A percentile compares a stretch with the other conserved stretches of the same genome.
Conservation (phyloP, 257 asterid species). For the Craterostigma plantagineum region DNA sequence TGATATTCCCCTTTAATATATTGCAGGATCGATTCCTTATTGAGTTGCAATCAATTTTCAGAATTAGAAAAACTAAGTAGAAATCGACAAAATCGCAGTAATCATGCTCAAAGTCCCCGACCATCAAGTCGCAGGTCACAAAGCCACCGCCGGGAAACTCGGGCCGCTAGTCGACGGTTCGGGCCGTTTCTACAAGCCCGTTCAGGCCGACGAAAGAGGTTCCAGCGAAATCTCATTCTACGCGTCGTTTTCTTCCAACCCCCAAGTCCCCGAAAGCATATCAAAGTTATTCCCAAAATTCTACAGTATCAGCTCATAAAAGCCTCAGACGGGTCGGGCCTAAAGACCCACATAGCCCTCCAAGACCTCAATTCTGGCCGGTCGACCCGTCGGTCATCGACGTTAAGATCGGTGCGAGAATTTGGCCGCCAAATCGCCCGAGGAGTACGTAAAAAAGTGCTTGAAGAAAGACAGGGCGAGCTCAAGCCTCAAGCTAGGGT, state of each 20-base stretch:
- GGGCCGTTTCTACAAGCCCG: constrained; percentile 85
- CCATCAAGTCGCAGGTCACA: constrained; percentile 89
- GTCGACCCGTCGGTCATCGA: constrained; percentile 65
- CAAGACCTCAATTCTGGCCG: constrained; percentile 36
- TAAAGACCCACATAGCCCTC: constrained; percentile 51
- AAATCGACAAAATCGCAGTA: not conserved
- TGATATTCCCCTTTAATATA: too few relatives aligned
- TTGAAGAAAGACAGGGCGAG: constrained; percentile 50
- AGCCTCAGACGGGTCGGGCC: constrained; percentile 78
- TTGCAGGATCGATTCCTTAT: too few relatives aligned
- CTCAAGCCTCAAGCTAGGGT: constrained; percentile 48
- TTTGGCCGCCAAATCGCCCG: constrained; percentile 62
- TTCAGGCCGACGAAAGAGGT: constrained; percentile 76
- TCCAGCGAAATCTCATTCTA: constrained; percentile 49
- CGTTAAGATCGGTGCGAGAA: constrained; percentile 72
- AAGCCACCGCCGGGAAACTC: constrained; percentile 40
- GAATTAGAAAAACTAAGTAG: too few relatives aligned
- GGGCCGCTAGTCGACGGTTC: constrained; percentile 86
- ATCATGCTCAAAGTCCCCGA: constrained; percentile 64
- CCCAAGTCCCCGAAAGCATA: constrained; percentile 43
- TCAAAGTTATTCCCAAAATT: constrained; percentile 51
- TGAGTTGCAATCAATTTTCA: too few relatives aligned
- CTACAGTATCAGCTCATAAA: constrained; percentile 54
- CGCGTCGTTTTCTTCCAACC: constrained; percentile 41
- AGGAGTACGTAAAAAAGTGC: constrained; percentile 43